Conservation (phyloP, 2,329 filamentous ascomycete genomes). For the Neonectria hederae region DNA sequence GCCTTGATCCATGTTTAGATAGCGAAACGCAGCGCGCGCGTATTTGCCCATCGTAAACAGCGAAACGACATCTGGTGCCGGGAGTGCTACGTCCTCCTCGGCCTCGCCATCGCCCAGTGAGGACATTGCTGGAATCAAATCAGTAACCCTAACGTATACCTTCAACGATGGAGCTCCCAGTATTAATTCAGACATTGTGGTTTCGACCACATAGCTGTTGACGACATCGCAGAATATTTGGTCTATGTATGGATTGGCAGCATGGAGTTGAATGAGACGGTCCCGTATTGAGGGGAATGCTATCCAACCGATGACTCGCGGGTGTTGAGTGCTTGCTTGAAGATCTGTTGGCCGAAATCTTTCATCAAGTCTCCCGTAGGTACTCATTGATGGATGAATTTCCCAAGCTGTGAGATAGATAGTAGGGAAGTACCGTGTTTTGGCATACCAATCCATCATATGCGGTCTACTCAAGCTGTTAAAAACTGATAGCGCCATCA, state of each 20-base stretch:
- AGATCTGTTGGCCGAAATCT: slow-evolving; percentile 42
- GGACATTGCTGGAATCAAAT: slow-evolving; percentile 43
- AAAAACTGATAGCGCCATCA: slow-evolving; percentile 47
- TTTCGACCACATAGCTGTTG: slow-evolving; percentile 45
- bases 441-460: slow-evolving; percentile 53
- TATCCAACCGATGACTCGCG: slow-evolving; percentile 44
- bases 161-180: slow-evolving; percentile 38
- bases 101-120: neutral
- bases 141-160: slow-evolving; percentile 44
- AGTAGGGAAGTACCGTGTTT: slow-evolving; percentile 47
- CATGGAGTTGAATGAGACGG: slow-evolving; percentile 42
- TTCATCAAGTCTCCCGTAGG: slow-evolving; percentile 41
- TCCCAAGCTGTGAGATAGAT: slow-evolving; percentile 48
- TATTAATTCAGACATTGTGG: slow-evolving; percentile 43
- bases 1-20: slow-evolving; percentile 45
- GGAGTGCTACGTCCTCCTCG: slow-evolving; percentile 24
- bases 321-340: slow-evolving; percentile 38
- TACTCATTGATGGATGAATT: slow-evolving; percentile 42
- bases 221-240: slow-evolving; percentile 48
- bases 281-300: slow-evolving; percentile 44
- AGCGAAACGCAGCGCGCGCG: slow-evolving; percentile 40
- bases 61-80: slow-evolving; percentile 35
- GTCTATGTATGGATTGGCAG: slow-evolving; percentile 45
- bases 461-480: slow-evolving; percentile 48
- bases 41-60: slow-evolving; percentile 38